Base-by-base conservation (phyloP, 1,284 basidiomycete genomes). In the Apiotrichum porosum region DNA sequence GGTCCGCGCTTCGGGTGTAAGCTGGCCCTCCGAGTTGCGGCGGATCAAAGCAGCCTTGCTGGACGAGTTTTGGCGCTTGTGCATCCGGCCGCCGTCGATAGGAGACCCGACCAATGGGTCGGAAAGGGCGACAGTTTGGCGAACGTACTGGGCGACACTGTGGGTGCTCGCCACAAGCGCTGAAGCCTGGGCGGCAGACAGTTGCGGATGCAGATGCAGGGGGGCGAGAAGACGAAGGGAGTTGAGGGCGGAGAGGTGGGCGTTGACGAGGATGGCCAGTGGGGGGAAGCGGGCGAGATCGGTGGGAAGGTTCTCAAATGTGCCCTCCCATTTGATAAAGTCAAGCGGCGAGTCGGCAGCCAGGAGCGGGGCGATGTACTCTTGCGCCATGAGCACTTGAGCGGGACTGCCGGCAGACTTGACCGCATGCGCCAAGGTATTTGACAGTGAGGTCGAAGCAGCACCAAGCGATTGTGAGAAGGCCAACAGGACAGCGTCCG, bases 151-250 rank as follows among this genome's bases (percentile, higher is more conserved):
- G 23, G 81, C 53, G 26, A 83, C 57, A 3, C 76, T 72, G 14
- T 49, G 37, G 0, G 68, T 65, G n/a, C 59, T 53, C 0, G 49
- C 31, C 12, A 51, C 23, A 4, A 92, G 72, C 2, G 78, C 75
- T 3, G 64, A 66, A 37, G 84, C 81, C 37, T 88, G 74, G 5
- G 76, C 66, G 0, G 60, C 58, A 1, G 76, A 63, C 3, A 89
- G 65, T 26, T 77, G 67, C 2, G 63, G 68, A 39, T 79, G 73
- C 34, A 83, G 76, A 34, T 76, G 75, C 8, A 81, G 71, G 0
- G 89, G 87, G 0, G 88, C 87, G 10, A 94, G 78, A 9, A 91
- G 75, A 1, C 91, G 84, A 13, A 97, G 77, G 2, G 83, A 77
- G 69, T 97, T 97, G 42, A 95, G 75, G 0, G 85, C 78, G 1